Percentiles rank a stretch among this genome's conserved stretches.
phyloP scores from a whole-genome alignment of 2,329 filamentous ascomycete species.

The Ceratocystiopsis minuta region DNA sequence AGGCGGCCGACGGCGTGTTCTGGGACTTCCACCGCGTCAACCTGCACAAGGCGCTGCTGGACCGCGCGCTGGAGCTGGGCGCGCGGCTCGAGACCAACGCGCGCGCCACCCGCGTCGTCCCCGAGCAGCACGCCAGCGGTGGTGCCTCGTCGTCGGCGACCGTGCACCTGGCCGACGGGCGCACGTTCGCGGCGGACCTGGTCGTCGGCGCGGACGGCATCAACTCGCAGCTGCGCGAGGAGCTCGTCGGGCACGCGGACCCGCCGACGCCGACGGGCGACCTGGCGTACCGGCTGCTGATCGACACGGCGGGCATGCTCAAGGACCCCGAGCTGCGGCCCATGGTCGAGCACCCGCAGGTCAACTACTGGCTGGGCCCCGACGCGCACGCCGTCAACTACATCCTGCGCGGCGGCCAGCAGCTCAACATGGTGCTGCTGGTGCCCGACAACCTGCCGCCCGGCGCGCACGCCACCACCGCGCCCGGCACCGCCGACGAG shows the following conservation, averaged over 20 bases:
- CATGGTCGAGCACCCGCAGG: slow-evolving; percentile 14
- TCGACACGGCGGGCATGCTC: slow-evolving; percentile 14
- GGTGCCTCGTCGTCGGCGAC: slow-evolving; percentile 6
- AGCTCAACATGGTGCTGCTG: slow-evolving; percentile 18
- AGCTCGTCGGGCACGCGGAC: slow-evolving; percentile 8
- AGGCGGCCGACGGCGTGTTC: slow-evolving; percentile 14
- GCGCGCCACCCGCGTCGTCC: slow-evolving; percentile 12
- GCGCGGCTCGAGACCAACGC: slow-evolving; percentile 11
- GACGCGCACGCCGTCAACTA: slow-evolving; percentile 18
- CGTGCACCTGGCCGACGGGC: slow-evolving; percentile 12
- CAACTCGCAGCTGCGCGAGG: slow-evolving; percentile 11
- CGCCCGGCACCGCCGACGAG: slow-evolving; percentile 15
- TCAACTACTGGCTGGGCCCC: slow-evolving; percentile 18
- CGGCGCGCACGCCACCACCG: slow-evolving; percentile 11
- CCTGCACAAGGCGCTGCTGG: slow-evolving; percentile 15
- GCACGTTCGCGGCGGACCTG: slow-evolving; percentile 16
- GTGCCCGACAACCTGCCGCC: slow-evolving; percentile 10
- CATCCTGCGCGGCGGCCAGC: slow-evolving; percentile 14
- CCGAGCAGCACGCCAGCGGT: slow-evolving; percentile 4
- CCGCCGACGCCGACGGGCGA: slow-evolving; percentile 15
- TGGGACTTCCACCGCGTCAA: slow-evolving; percentile 18
- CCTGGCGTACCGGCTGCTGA: slow-evolving; percentile 18
- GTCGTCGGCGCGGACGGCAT: slow-evolving; percentile 24
- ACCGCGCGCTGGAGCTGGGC: slow-evolving; percentile 12
- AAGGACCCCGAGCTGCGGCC: slow-evolving; percentile 13